phyloP scores from a whole-genome alignment of 257 asterid genomes.

The Lantana camara region DNA sequence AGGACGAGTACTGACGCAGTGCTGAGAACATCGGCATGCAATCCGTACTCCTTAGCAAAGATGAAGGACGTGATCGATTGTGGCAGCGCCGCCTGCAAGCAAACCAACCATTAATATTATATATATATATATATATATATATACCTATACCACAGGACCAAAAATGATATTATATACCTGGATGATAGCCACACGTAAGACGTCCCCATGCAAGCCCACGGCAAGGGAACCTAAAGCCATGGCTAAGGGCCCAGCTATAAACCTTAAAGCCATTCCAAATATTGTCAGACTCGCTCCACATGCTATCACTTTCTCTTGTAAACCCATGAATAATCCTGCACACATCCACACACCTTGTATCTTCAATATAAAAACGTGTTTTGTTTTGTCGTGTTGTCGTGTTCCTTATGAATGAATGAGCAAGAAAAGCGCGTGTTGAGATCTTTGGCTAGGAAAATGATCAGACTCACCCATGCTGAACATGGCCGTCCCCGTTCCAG shows the following conservation, averaged over 20 bases:
- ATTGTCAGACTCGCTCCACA: constrained; percentile 50
- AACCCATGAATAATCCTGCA: constrained; percentile 65
- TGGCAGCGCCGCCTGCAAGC: constrained; percentile 65
- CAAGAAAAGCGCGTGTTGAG: no score
- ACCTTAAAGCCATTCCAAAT: constrained; percentile 45
- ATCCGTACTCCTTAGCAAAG: constrained; percentile 66
- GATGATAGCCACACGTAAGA: constrained; percentile 48
- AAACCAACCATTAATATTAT: no score
- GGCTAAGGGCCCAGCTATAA: constrained; percentile 50
- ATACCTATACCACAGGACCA: no score
- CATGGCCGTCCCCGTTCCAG: constrained; percentile 66
- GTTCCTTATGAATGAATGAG: no score
- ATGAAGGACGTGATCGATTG: constrained; percentile 69
- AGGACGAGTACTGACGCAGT: constrained; percentile 48
- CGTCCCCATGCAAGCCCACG: constrained; percentile 47
- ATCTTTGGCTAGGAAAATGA: no score
- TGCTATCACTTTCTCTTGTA: constrained; percentile 50
- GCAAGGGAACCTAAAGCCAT: constrained; percentile 45
- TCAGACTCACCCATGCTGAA: constrained; percentile 63
- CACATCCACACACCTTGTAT: background rate
- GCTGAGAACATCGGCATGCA: constrained; percentile 70
- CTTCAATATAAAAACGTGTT: no score
- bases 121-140: background rate
- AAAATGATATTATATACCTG: no score
- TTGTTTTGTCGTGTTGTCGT: no score